Base-by-base conservation (phyloP, 1,284 basidiomycete species). In the Sanguinoderma infundibulare region DNA sequence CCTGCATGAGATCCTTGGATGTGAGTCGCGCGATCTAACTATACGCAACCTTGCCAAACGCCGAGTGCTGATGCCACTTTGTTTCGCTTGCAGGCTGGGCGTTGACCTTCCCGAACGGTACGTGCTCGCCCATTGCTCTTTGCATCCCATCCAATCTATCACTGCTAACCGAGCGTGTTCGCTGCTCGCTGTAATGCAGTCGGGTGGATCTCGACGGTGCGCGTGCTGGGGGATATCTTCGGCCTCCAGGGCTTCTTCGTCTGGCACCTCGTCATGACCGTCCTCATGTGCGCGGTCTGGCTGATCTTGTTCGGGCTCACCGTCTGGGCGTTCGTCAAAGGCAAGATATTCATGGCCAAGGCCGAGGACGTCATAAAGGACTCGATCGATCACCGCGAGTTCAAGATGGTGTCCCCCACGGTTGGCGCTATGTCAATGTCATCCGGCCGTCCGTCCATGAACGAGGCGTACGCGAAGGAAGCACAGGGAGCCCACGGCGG, bases 41-140 rank as follows among this genome's bases (percentile, higher is more conserved):
- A 28, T 39, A 28, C 42, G 47, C 46, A 24, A 20, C n/a, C 26
- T 49, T 17, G 26, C 2, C 46, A 32, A 36, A 59, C 49, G 49
- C 26, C 39, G 36, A 35, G 40, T 35, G 42, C 22, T 14, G 10
- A 42, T 15, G 9, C 55, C 36, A 49, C 22, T 12, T 35, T 36
- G 50, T 36, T 12, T 22, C 24, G 30, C 1, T 26, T 30, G 12
- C 50, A 79, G 78, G 76, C 67, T 81, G 81, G 80, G 79, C 80
- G 7, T 64, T 83, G 63, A 82, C 80, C 5, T 82, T 83, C 72
- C 81, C 81, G 2, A 82, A 81, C 64, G 79, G 79, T 79, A 63
- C 57, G 65, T 40, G 38, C 36, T 32, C 34, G 26, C 34, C 38
- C 47, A 24, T 36, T 20, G 24, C 20, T 7, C 44, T 46, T 12